These are phyloP conservation scores for Mycena crocata DNA, from an alignment of 768 basidiomycete genomes.

Conservation along the genomic window DNA sequence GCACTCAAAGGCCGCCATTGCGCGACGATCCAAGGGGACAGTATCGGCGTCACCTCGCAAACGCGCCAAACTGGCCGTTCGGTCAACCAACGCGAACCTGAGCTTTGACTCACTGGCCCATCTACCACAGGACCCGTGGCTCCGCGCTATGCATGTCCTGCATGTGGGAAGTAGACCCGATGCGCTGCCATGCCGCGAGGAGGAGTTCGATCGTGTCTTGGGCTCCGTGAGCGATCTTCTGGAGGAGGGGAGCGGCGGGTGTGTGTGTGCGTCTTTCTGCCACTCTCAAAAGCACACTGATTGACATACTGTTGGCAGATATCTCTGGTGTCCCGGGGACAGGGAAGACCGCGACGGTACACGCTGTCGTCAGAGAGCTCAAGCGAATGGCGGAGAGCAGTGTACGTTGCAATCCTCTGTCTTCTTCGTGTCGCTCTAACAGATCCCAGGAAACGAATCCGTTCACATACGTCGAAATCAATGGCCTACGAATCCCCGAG, in stretches of 20 bases:
- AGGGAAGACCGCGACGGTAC: slow-evolving; percentile 98
- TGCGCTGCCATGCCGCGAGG: slow-evolving; percentile 87
- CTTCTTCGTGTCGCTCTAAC: slow-evolving; percentile 1
- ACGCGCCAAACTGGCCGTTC: slow-evolving; percentile 30
- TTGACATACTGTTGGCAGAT: slow-evolving; percentile 59
- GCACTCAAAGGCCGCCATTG: slow-evolving; percentile 77
- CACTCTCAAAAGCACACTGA: neutral
- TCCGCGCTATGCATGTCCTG: slow-evolving; percentile 89
- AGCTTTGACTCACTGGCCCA: slow-evolving; percentile 54
- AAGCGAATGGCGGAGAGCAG: slow-evolving; percentile 88
- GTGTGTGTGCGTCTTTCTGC: slow-evolving; percentile 77
- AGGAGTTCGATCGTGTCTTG: slow-evolving; percentile 83
- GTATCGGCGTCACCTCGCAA: slow-evolving; percentile 41
- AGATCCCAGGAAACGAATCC: slow-evolving; percentile 84
- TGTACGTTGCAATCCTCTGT: slow-evolving; percentile 55
- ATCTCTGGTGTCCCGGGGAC: slow-evolving; percentile 99
- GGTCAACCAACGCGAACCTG: slow-evolving; percentile 15
- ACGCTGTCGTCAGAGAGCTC: slow-evolving; percentile 90
- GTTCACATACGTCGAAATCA: slow-evolving; percentile 98
- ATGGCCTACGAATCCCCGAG: slow-evolving; percentile 93
- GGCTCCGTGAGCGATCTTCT: slow-evolving; percentile 84
- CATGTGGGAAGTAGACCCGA: slow-evolving; percentile 96
- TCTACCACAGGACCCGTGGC: slow-evolving; percentile 81
- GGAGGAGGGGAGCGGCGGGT: slow-evolving; percentile 94
- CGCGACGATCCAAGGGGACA: slow-evolving; percentile 49